Evolutionary conservation across 1,284 basidiomycete species (phyloP).

Genomic region (Sanghuangporus baumii): DNA sequence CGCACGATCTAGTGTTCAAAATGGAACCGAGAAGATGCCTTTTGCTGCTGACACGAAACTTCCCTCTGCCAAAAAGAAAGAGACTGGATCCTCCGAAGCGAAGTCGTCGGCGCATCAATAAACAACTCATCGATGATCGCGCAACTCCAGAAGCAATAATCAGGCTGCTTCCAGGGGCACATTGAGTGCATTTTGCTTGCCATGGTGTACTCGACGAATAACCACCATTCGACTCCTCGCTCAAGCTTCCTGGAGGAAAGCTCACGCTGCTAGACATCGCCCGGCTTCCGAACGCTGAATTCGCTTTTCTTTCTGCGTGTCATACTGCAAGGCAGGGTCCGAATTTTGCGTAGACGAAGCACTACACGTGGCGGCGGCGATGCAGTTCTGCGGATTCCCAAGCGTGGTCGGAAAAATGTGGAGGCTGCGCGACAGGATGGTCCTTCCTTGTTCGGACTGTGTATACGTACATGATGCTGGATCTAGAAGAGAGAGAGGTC

Average conservation of each 20-base stretch:
- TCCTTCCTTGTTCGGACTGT: background rate
- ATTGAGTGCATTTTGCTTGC: background rate
- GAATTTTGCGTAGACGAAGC: slow-evolving; percentile 26
- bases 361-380: slow-evolving; percentile 30
- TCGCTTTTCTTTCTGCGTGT: slow-evolving; percentile 34
- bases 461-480: background rate
- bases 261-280: slow-evolving; percentile 27
- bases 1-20: background rate
- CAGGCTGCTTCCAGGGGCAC: background rate
- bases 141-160: background rate
- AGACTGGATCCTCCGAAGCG: background rate
- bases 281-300: slow-evolving; percentile 25
- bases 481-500: background rate
- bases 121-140: background rate
- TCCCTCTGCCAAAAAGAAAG: background rate
- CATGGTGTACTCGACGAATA: background rate
- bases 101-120: background rate
- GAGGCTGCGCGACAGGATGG: slow-evolving; percentile 28
- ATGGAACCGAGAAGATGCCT: background rate
- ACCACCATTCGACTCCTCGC: background rate
- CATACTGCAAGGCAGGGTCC: slow-evolving; percentile 19
- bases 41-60: background rate
- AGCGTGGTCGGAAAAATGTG: slow-evolving; percentile 37
- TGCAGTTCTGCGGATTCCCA: slow-evolving; percentile 31
- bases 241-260: background rate